Evolutionary conservation across 1,284 basidiomycete species (phyloP).

Genomic region (Malassezia arunalokei): DNA sequence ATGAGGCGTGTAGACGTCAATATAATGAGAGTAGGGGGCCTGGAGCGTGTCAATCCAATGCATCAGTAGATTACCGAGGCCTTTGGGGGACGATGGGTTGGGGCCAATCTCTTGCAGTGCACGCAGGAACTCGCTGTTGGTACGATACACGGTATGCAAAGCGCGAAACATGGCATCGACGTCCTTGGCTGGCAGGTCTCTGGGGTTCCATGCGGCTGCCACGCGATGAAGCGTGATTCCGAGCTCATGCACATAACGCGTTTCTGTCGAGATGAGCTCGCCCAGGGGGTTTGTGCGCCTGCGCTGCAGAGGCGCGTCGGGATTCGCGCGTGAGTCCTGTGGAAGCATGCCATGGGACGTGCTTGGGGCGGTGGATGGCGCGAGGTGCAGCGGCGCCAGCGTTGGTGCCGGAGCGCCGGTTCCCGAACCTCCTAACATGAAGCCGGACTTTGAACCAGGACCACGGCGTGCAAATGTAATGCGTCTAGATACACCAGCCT

Average conservation of each 20-base stretch:
- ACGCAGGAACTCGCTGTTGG: constrained; percentile 61
- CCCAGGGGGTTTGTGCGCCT: constrained; percentile 62
- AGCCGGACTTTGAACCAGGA: too few species aligned
- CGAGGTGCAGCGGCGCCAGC: too few species aligned
- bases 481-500: too few species aligned
- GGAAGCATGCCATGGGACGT: too few species aligned
- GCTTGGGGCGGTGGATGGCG: too few species aligned
- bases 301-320: background rate
- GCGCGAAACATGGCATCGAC: constrained; percentile 88
- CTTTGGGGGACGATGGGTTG: constrained; percentile 85
- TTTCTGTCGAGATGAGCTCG: constrained; percentile 89
- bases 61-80: constrained; percentile 87
- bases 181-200: constrained; percentile 80
- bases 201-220: constrained; percentile 87
- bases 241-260: constrained; percentile 77
- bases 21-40: constrained; percentile 71
- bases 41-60: constrained; percentile 70
- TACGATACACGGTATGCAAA: constrained; percentile 80
- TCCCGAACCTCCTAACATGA: too few species aligned
- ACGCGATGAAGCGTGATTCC: constrained; percentile 90
- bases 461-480: too few species aligned
- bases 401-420: too few species aligned
- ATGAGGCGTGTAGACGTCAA: constrained; percentile 59
- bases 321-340: background rate
- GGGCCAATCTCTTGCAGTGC: constrained; percentile 86